phyloP scores from a whole-genome alignment of 2,329 filamentous ascomycete genomes.

The Pseudogymnoascus sp. region DNA sequence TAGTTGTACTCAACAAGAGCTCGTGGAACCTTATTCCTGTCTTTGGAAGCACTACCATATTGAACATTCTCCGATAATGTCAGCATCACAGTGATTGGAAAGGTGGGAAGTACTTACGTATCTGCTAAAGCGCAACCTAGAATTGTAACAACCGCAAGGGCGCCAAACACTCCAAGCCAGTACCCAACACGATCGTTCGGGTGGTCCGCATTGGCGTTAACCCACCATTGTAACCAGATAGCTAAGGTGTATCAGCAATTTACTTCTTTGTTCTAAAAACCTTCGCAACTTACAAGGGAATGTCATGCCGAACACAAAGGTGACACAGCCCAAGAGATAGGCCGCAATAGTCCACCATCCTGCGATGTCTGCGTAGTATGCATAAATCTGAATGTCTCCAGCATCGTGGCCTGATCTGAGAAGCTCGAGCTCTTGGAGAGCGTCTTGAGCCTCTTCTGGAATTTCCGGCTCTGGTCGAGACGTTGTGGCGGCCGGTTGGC shows the following conservation, averaged over 20 bases:
- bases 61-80: not conserved
- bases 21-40: not conserved
- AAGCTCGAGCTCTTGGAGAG: not conserved
- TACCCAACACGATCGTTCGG: conserved; percentile 14
- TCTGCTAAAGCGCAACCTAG: not conserved
- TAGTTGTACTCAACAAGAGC: not conserved
- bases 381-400: conserved; percentile 16
- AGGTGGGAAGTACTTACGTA: not conserved
- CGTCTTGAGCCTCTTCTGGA: not conserved
- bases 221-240: conserved; percentile 29
- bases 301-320: conserved; percentile 20
- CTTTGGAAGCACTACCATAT: not conserved
- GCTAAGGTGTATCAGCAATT: conserved; percentile 11
- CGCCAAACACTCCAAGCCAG: conserved; percentile 19
- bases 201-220: conserved; percentile 18
- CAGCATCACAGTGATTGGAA: not conserved
- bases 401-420: conserved; percentile 5
- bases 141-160: not conserved
- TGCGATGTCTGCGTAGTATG: conserved; percentile 17
- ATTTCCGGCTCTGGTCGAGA: not conserved
- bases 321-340: conserved; percentile 18
- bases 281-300: conserved; percentile 16
- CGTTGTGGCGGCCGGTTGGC: not conserved
- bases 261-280: not conserved
- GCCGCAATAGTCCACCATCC: conserved; percentile 14